Conservation (phyloP, 2,329 filamentous ascomycete species). For the Pseudonectria buxi region DNA sequence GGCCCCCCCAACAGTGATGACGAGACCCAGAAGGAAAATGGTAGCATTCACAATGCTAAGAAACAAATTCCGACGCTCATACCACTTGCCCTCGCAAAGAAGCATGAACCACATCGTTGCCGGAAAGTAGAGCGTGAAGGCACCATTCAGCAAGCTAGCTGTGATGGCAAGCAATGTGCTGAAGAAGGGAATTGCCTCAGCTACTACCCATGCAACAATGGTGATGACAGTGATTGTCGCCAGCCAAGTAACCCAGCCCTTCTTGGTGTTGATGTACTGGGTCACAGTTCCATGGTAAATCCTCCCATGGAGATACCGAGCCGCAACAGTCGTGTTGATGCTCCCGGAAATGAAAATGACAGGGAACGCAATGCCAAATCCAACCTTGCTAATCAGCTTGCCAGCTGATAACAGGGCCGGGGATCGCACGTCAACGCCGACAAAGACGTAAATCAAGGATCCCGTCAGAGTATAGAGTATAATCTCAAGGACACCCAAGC, state of each 20-base stretch:
- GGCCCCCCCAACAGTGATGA: background rate
- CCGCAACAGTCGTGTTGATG: constrained; percentile 41
- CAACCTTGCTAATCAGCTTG: constrained; percentile 48
- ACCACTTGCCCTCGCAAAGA: constrained; percentile 11
- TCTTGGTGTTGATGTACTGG: constrained; percentile 5
- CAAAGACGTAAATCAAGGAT: constrained; percentile 57
- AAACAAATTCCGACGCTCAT: background rate
- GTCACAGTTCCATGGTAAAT: constrained; percentile 5
- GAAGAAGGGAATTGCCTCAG: constrained; percentile 66
- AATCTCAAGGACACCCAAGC: constrained; percentile 51
- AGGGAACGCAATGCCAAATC: constrained; percentile 57
- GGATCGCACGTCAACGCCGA: constrained; percentile 49
- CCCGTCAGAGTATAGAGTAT: constrained; percentile 55
- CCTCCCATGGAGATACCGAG: constrained; percentile 27
- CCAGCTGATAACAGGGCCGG: constrained; percentile 58
- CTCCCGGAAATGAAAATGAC: constrained; percentile 63
- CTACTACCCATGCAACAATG: constrained; percentile 34
- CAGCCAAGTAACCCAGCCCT: constrained; percentile 43
- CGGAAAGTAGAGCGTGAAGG: constrained; percentile 27
- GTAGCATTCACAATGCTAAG: background rate
- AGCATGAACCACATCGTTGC: constrained; percentile 32
- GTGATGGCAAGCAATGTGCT: constrained; percentile 51
- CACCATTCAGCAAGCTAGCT: constrained; percentile 38
- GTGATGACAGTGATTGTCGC: constrained; percentile 49
- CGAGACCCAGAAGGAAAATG: background rate